phyloP scores from a whole-genome alignment of 805 yeast species.

The Saccharomyces mikatae region DNA sequence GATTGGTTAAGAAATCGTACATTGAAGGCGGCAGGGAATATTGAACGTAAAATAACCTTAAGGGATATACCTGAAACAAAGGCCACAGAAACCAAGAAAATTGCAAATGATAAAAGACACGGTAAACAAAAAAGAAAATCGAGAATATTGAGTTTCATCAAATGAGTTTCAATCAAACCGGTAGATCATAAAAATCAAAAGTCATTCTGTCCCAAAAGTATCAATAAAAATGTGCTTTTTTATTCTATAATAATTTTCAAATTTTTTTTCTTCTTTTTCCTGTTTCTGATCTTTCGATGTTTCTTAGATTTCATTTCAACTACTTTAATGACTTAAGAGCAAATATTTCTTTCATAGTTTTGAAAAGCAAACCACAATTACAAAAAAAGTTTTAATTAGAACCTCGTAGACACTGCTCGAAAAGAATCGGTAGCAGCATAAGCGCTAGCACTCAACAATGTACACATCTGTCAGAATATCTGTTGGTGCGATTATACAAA shows the following conservation, averaged over 20 bases:
- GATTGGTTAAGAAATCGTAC: slow-evolving; percentile 11
- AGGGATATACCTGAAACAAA: background rate
- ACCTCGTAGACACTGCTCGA: background rate
- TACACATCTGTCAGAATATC: background rate
- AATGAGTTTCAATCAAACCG: background rate
- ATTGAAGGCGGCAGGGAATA: background rate
- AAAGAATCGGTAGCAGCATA: background rate
- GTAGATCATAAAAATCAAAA: background rate
- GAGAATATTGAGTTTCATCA: slow-evolving; percentile 20
- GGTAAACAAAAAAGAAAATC: slow-evolving; percentile 18
- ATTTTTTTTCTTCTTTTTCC: too few relatives aligned
- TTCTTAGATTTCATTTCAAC: background rate
- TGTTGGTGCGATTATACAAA: background rate
- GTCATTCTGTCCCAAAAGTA: background rate
- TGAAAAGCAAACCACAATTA: background rate
- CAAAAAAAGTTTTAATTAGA: background rate
- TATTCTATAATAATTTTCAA: background rate
- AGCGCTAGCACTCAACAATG: background rate
- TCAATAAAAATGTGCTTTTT: background rate
- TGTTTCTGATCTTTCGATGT: background rate
- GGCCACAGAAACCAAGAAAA: background rate
- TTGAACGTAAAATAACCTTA: background rate
- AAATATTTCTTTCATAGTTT: background rate
- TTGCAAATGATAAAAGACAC: background rate
- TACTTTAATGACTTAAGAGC: background rate